phyloP scores from a whole-genome alignment of 2,329 filamentous ascomycete species.

The Aurifilum marmelostoma region DNA sequence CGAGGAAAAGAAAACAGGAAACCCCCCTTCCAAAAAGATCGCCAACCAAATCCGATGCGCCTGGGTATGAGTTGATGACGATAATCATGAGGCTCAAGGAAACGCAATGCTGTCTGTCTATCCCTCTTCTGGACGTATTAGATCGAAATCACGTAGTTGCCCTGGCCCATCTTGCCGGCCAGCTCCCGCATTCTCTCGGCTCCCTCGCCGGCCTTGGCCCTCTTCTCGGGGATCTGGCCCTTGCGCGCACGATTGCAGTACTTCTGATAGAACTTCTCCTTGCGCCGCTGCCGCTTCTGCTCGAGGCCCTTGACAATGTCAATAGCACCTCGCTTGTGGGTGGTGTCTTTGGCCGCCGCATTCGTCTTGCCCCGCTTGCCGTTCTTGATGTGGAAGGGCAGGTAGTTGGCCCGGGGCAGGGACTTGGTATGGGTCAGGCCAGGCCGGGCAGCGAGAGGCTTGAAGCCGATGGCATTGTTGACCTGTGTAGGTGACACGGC shows the following conservation, averaged over 20 bases:
- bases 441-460: slow-evolving; percentile 60
- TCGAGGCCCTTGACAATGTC: slow-evolving; percentile 97
- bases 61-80: slow-evolving; percentile 28
- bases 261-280: slow-evolving; percentile 90
- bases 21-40: neutral
- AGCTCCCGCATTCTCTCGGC: slow-evolving; percentile 93
- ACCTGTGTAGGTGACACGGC: slow-evolving; percentile 48
- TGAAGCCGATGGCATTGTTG: slow-evolving; percentile 46
- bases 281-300: slow-evolving; percentile 88
- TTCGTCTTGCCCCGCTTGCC: slow-evolving; percentile 36
- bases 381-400: slow-evolving; percentile 60
- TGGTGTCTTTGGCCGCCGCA: slow-evolving; percentile 49
- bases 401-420: slow-evolving; percentile 76
- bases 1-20: slow-evolving; percentile 24
- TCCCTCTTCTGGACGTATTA: slow-evolving; percentile 42
- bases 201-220: slow-evolving; percentile 78
- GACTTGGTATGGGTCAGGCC: slow-evolving; percentile 81
- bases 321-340: slow-evolving; percentile 85
- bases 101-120: slow-evolving; percentile 3
- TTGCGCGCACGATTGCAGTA: slow-evolving; percentile 83
- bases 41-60: slow-evolving; percentile 7
- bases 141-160: slow-evolving; percentile 78
- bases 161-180: slow-evolving; percentile 74
- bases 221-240: slow-evolving; percentile 62
- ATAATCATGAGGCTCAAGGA: neutral